These are phyloP conservation scores for Nicotiana obtusifolia DNA, from an alignment of 257 asterid genomes.

Conservation along the genomic window DNA sequence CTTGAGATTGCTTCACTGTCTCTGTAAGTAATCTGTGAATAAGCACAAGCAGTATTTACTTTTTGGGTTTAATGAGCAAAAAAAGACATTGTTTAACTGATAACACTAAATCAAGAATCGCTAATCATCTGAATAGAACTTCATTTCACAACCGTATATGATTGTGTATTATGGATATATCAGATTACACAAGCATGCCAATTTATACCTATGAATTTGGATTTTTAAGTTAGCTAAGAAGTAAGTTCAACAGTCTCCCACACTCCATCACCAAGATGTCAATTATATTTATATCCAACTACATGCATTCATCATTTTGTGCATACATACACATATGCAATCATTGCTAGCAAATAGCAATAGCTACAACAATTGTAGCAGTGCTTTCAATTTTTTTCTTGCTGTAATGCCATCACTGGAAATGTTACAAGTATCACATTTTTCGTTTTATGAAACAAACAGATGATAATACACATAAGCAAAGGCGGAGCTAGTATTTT, in stretches of 20 bases:
- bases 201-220: not conserved
- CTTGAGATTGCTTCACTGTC: slow-evolving; percentile 67
- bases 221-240: not conserved
- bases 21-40: slow-evolving; percentile 66
- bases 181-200: not conserved
- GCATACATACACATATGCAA: not conserved
- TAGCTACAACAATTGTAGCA: no score
- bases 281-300: not conserved
- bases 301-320: not conserved
- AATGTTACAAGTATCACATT: not conserved
- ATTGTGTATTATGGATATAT: not conserved
- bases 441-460: not conserved
- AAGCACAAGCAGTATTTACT: slow-evolving; percentile 16
- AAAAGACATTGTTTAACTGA: not conserved
- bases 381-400: no score
- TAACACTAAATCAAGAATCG: not conserved
- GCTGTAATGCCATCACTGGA: not conserved
- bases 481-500: no score
- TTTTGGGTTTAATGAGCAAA: not conserved
- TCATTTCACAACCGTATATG: not conserved
- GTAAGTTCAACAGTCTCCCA: not conserved
- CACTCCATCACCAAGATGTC: not conserved
- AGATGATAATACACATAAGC: no score
- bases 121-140: not conserved
- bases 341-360: no score